Base-by-base conservation (phyloP, 257 asterid genomes). In the Paraleonurus japonicus region DNA sequence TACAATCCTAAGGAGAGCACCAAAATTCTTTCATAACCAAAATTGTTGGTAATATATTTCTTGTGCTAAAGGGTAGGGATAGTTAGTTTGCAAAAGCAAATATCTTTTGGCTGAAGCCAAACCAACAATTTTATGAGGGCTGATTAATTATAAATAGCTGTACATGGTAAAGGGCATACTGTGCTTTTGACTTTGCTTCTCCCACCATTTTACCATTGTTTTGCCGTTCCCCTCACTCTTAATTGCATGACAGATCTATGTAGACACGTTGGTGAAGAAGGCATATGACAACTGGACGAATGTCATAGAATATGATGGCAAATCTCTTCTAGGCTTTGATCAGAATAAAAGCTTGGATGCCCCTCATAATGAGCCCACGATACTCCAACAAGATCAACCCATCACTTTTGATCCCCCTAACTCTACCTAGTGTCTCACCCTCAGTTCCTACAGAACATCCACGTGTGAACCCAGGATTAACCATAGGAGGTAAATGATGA, bases 221-320 rank as follows among this genome's bases (percentile, higher is more conserved):
- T 39, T 30, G 13, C 54, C 17, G 26, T 22, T 39, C 51, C 7
- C 48, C 70, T 50, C 69, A 48, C 11, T 8, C 12, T 35, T 35
- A 35, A 35, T 35, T 43, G 54, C 54, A 71, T 76, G 71, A 53
- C 95, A 93, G 98, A 83, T 86, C 23, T 83, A 48, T 74, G 97
- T 90, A 61, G 98, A 93, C 74, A 77, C 89, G 48, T 77, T 90
- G 83, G 97, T 93, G 77, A 90, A 84, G 88, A 89, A 89, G 79
- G 98, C 98, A 7, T 93, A 93, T 78, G 98, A 90, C 43, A 86
- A 93, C 75, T 93, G 98, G 98, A 80, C 67, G 78, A 84, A 89
- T 62, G 98, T 93, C 53, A 76, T 90, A 67, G 98, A 93, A 73
- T 93, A 90, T 58, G 98, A 93, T 61, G 95, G 96, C 69, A 89